These are phyloP conservation scores for Blastobotrys raffinosifermentans DNA, from an alignment of 1,139 yeast genomes.

Conservation along the genomic window DNA sequence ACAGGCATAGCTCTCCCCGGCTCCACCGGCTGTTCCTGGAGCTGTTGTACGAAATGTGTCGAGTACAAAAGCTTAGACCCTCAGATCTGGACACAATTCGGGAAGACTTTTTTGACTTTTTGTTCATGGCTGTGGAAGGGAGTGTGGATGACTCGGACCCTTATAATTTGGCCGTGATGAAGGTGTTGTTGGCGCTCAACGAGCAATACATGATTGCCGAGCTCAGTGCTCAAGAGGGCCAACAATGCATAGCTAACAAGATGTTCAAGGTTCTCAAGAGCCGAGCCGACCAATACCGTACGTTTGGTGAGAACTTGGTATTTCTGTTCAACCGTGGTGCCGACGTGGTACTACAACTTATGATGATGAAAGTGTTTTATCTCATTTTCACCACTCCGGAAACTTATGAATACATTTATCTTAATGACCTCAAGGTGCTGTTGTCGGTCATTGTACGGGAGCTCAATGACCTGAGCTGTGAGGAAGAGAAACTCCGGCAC, in stretches of 20 bases:
- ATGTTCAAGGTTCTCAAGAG: slow-evolving; percentile 27
- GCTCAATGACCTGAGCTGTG: slow-evolving; percentile 57
- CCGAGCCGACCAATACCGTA: slow-evolving; percentile 34
- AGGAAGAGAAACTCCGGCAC: slow-evolving; percentile 58
- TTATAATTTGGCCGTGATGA: slow-evolving; percentile 65
- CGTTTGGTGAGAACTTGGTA: slow-evolving; percentile 50
- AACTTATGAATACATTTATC: slow-evolving; percentile 64
- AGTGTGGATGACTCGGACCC: slow-evolving; percentile 51
- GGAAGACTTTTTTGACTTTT: slow-evolving; percentile 47
- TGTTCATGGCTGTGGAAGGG: slow-evolving; percentile 47
- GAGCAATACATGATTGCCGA: slow-evolving; percentile 76
- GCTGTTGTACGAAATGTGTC: slow-evolving; percentile 48
- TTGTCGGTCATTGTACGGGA: slow-evolving; percentile 84
- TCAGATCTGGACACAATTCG: slow-evolving; percentile 45
- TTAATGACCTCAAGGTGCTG: slow-evolving; percentile 79
- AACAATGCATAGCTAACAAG: slow-evolving; percentile 22
- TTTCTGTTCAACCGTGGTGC: slow-evolving; percentile 71
- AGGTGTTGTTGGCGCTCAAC: slow-evolving; percentile 65
- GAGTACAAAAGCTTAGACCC: slow-evolving; percentile 40
- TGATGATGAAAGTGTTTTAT: slow-evolving; percentile 73
- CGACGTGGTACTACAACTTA: slow-evolving; percentile 65
- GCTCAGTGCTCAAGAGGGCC: slow-evolving; percentile 23
- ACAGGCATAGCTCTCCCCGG: slow-evolving; percentile 21
- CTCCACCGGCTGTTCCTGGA: slow-evolving; percentile 43
- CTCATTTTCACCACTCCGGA: slow-evolving; percentile 62